A percentile compares a stretch with the other conserved stretches of the same genome.
Evolutionary conservation across 1,284 basidiomycete species (phyloP).

Genomic region (Hymenochaete sp.): DNA sequence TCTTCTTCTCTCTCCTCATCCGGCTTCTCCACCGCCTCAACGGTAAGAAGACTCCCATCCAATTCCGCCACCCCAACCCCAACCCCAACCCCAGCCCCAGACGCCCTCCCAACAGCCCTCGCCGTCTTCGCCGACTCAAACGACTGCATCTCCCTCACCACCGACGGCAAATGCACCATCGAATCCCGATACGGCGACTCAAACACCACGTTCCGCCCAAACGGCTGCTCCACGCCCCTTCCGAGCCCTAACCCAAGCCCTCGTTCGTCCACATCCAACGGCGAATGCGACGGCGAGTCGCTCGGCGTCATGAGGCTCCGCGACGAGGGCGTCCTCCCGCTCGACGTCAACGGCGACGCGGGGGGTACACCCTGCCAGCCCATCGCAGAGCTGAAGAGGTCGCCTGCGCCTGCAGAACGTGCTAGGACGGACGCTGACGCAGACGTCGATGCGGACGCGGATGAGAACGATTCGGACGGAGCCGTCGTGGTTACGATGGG

Average conservation of each 20-base stretch:
- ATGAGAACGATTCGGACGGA: conserved; percentile 4
- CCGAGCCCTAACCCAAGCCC: too few relatives aligned
- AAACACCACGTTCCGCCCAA: conserved; percentile 54
- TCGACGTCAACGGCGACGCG: conserved; percentile 32
- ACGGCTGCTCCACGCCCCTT: too few relatives aligned
- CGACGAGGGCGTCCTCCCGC: conserved; percentile 27
- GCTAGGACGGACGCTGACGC: too few relatives aligned
- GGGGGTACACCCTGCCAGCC: conserved; percentile 39
- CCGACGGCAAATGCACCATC: conserved; percentile 37
- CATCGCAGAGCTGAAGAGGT: conserved; percentile 61
- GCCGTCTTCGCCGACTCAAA: conserved; percentile 74
- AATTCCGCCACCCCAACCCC: neutral
- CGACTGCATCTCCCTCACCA: conserved; percentile 68
- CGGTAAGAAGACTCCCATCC: conserved; percentile 20
- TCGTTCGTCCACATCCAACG: conserved; percentile 22
- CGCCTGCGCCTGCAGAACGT: too few relatives aligned
- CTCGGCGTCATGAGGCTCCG: conserved; percentile 15
- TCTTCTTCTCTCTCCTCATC: conserved; percentile 16
- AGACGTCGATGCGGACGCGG: too few relatives aligned
- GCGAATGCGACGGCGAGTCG: conserved; percentile 22
- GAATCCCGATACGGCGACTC: conserved; percentile 44
- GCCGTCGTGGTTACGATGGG: conserved; percentile 24
- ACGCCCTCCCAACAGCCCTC: conserved; percentile 59
- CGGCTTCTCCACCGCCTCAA: neutral
- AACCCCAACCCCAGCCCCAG: conserved; percentile 49